Evolutionary conservation across 257 asterid genomes (phyloP), one percentile per base, ranked within the genome.

Genomic region (Apocynum venetum): DNA sequence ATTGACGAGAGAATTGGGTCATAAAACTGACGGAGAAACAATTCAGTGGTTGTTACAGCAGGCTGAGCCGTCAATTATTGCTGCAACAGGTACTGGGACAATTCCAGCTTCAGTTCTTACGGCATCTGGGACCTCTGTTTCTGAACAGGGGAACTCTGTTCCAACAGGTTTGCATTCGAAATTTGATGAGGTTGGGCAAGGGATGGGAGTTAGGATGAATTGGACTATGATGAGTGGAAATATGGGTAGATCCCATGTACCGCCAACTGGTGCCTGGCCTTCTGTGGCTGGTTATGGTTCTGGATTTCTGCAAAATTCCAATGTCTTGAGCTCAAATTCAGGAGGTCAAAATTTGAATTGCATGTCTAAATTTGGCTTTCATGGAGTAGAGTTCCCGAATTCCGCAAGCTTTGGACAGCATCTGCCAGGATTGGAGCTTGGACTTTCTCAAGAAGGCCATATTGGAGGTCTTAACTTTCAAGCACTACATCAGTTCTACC

Each of bases 31-130:
- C 70, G 96, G 94, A 0, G 94, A 91, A 73, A 91, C 96, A 1
- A 87, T 91, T 43, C 92, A 89, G 80, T 91, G 96, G 96, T 87
- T 91, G 55, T 52, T 91, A 53, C 96, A 89, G 81, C 96, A 91
- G 67, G 81, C 96, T 0, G 96, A 91, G 88, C 89, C 94, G 0
- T 85, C 96, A 0, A 89, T 91, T 69, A 77, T 91, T 35, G 94
- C 94, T 6, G 91, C 94, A 44, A 91, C 96, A 0, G 96, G 96
- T 0, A 77, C 89, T 0, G 96, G 96, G 4, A 91, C 96, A 0
- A 84, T 89, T n/a, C 96, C 94, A 35, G 96, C 94, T n/a, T 86
- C 90, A 3, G 89, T 87, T 69, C 67, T 88, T n/a, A 66, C 86
- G 2, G 75, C 81, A 36, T 81, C 90, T n/a, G 89, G 87, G 4